Base-by-base conservation (phyloP, 805 yeast species). In the Grigorovia yakushimaensis region DNA sequence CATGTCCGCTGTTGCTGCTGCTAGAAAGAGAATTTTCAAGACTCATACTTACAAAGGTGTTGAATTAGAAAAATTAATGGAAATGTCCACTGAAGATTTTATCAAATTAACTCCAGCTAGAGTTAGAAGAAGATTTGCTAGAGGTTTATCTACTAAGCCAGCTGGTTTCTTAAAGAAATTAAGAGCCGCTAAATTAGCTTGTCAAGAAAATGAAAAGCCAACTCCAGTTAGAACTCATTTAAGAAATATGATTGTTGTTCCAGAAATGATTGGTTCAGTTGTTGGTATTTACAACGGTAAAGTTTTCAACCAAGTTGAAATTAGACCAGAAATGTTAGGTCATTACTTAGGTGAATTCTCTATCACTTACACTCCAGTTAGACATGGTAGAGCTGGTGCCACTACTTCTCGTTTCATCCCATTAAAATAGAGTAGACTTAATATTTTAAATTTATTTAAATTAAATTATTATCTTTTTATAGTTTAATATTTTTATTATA, bases 341-440 rank as follows among this genome's bases (percentile, higher is more conserved):
- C 96, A 91, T 85, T 93, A 93, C 94, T 86, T 93, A 69, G 99
- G 97, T 79, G 99, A 93, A 81, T 93, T 93, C 88, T 91, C 98
- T 69, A 93, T 93, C 77, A 80, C 98, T 67, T 93, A 93, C 82
- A 86, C 95, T 75, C 98, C 99, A 72, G 97, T 91, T 73, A 88
- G 95, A 82, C 99, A 94, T 82, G 97, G 97, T 84, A 84, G 93
- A 80, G 89, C 94, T 67, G 95, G 89, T 82, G 73, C 77, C 69
- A 78, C 84, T 75, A 75, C 84, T 74, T 69, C 76, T 73, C 73
- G 85, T 74, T 83, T 83, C 82, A 80, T 81, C 69, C 88, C 89
- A 73, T 73, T 76, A 68, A 74, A 66, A 72, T 76, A 76, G 68
- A 57, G 49, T 37, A 24, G 6, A 2, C 15, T 33, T 33, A 15